These are phyloP conservation scores for Cercospora berteroae DNA, from an alignment of 2,329 filamentous ascomycete genomes.

Conservation along the genomic window DNA sequence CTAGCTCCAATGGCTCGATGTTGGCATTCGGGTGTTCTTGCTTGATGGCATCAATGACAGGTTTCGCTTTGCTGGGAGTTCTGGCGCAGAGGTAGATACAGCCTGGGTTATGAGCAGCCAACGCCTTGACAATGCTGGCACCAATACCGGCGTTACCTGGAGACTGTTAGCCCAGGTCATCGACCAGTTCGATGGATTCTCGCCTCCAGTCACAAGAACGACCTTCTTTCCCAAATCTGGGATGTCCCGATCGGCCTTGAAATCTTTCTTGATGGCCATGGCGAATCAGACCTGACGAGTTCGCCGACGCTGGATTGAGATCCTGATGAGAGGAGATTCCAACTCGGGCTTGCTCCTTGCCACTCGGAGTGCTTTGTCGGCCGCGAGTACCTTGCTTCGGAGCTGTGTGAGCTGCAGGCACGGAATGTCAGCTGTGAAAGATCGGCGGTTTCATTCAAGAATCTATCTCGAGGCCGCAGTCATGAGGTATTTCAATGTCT, in stretches of 20 bases:
- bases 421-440: neutral
- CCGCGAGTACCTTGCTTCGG: neutral
- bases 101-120: constrained; percentile 45
- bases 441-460: neutral
- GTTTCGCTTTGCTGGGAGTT: constrained; percentile 42
- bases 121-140: constrained; percentile 45
- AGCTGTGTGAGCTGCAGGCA: neutral
- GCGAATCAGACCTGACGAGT: neutral
- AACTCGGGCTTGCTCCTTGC: neutral
- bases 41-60: constrained; percentile 45
- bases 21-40: constrained; percentile 35
- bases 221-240: constrained; percentile 44
- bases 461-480: neutral
- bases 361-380: neutral
- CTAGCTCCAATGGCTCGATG: constrained; percentile 49
- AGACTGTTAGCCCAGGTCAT: neutral
- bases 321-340: neutral
- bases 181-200: neutral
- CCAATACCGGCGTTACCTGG: constrained; percentile 48
- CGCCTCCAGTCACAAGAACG: constrained; percentile 45
- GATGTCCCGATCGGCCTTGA: constrained; percentile 38
- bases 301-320: neutral
- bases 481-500: neutral
- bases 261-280: constrained; percentile 25
- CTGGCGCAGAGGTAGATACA: constrained; percentile 51